Evolutionary conservation across 139 green algal genomes (phyloP).

Genomic region (Chlorella sp.): DNA sequence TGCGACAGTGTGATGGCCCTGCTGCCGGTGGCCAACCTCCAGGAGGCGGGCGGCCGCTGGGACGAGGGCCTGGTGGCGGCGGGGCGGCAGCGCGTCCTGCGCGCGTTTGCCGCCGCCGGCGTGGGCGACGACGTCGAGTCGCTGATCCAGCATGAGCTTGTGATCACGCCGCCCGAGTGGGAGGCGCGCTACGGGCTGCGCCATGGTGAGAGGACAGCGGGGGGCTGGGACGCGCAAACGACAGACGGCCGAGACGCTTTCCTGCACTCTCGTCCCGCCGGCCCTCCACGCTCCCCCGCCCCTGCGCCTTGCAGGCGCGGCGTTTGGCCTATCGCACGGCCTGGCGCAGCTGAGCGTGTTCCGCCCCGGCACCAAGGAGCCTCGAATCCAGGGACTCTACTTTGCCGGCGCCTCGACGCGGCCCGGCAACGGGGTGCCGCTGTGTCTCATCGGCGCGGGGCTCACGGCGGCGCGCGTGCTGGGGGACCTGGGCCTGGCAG

Average conservation of each 20-base stretch:
- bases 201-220: too few species aligned
- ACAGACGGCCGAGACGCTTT: too few species aligned
- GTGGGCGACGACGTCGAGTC: slow-evolving; percentile 48
- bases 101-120: slow-evolving; percentile 47
- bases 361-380: slow-evolving; percentile 43
- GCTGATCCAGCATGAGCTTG: slow-evolving; percentile 64
- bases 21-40: slow-evolving; percentile 78
- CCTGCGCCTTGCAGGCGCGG: too few species aligned
- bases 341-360: slow-evolving; percentile 82
- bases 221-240: too few species aligned
- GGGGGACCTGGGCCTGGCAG: slow-evolving; percentile 24
- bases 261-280: too few species aligned
- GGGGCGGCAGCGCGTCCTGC: slow-evolving; percentile 59
- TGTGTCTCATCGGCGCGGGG: slow-evolving; percentile 68
- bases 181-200: slow-evolving; percentile 64
- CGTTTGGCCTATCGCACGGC: slow-evolving; percentile 84
- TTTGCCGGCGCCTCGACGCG: slow-evolving; percentile 74
- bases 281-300: too few species aligned
- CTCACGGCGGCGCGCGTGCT: slow-evolving; percentile 49
- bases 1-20: slow-evolving; percentile 70
- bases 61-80: slow-evolving; percentile 63
- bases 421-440: slow-evolving; percentile 87
- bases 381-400: slow-evolving; percentile 68
- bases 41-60: slow-evolving; percentile 41
- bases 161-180: slow-evolving; percentile 54